These are phyloP conservation scores for Melampsora allii-populina DNA, from an alignment of 1,284 basidiomycete genomes.

Conservation along the genomic window DNA sequence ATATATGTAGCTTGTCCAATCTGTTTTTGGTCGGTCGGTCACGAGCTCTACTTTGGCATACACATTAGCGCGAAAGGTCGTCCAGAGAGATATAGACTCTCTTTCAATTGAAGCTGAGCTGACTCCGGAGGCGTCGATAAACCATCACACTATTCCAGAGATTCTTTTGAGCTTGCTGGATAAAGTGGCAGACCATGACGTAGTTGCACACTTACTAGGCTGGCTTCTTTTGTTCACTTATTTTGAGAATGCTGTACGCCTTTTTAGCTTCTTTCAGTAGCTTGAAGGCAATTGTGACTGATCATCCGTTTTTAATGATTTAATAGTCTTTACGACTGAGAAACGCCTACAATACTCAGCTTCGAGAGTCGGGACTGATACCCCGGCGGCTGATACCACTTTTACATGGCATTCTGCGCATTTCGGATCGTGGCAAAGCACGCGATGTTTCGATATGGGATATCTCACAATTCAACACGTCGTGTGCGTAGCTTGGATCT, in stretches of 20 bases:
- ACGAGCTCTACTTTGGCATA: conserved; percentile 70
- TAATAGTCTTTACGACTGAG: conserved; percentile 74
- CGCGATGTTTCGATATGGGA: conserved; percentile 78
- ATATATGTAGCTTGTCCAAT: conserved; percentile 64
- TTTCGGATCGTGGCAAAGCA: conserved; percentile 62
- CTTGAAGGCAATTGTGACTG: no score
- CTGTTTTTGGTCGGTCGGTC: conserved; percentile 64
- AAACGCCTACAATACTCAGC: conserved; percentile 75
- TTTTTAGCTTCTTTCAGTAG: background rate
- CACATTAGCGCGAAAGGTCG: conserved; percentile 63
- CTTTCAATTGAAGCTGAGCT: conserved; percentile 81
- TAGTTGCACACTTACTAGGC: conserved; percentile 54
- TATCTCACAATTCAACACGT: conserved; percentile 79
- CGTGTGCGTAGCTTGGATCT: conserved; percentile 59
- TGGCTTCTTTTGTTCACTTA: conserved; percentile 90
- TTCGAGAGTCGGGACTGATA: conserved; percentile 69
- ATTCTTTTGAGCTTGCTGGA: conserved; percentile 65
- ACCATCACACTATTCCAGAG: conserved; percentile 59
- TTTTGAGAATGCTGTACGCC: conserved; percentile 74
- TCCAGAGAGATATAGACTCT: conserved; percentile 67
- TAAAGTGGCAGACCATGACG: conserved; percentile 57
- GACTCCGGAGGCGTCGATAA: conserved; percentile 58
- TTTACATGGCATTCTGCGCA: conserved; percentile 66
- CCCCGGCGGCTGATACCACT: conserved; percentile 67
- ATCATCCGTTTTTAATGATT: conserved; percentile 7